phyloP scores from a whole-genome alignment of 2,329 filamentous ascomycete genomes.

The Neopestalotiopsis sp. region DNA sequence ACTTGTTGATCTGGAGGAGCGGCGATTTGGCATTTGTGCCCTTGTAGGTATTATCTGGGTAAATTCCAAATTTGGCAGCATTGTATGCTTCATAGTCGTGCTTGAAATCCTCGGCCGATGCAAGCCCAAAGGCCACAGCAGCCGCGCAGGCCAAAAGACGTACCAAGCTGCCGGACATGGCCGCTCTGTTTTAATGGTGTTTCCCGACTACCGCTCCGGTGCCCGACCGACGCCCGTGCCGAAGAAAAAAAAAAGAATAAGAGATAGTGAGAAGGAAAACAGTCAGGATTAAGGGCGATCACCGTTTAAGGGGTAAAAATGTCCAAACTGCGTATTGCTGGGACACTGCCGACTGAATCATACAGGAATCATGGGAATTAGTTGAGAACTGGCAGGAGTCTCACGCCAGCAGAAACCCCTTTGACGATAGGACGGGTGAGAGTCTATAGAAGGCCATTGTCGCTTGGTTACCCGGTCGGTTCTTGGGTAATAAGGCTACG shows the following conservation, averaged over 20 bases:
- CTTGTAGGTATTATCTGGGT: slow-evolving; percentile 24
- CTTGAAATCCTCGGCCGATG: slow-evolving; percentile 20
- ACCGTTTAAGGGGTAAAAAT: not conserved
- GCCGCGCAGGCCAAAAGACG: not conserved
- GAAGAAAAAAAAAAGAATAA: not conserved
- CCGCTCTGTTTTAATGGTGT: not conserved
- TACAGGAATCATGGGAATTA: not conserved
- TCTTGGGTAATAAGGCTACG: not conserved
- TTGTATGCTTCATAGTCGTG: slow-evolving; percentile 28
- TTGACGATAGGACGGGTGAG: not conserved
- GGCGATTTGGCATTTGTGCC: slow-evolving; percentile 25
- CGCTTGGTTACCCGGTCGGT: not conserved
- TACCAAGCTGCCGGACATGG: slow-evolving; percentile 2
- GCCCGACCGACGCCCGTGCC: not conserved
- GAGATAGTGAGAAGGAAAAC: not conserved
- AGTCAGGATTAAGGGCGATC: no score
- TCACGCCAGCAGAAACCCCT: not conserved
- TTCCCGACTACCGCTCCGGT: not conserved
- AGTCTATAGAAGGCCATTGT: not conserved
- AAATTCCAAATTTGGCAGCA: slow-evolving; percentile 23
- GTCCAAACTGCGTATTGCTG: not conserved
- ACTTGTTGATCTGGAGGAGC: slow-evolving; percentile 25
- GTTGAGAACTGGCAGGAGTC: not conserved
- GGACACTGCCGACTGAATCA: not conserved
- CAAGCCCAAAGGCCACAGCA: not conserved